Evolutionary conservation across 2,329 filamentous ascomycete species (phyloP).

Genomic region (Triangularia verruculosa): DNA sequence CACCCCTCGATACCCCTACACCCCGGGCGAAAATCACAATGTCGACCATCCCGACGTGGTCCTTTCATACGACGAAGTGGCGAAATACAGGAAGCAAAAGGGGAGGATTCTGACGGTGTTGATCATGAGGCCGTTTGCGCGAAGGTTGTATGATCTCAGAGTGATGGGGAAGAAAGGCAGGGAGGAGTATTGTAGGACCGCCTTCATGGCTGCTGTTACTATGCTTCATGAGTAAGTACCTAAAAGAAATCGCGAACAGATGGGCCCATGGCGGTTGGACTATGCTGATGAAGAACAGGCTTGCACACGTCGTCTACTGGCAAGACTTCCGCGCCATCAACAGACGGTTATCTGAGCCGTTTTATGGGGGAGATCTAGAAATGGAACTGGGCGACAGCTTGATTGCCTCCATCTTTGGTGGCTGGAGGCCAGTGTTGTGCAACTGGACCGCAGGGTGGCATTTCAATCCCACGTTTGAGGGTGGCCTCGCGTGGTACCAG

Average conservation of each 20-base stretch:
- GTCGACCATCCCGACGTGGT: neutral
- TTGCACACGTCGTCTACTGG: constrained; percentile 36
- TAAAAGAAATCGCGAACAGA: no score
- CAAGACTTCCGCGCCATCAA: constrained; percentile 31
- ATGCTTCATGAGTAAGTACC: constrained; percentile 36
- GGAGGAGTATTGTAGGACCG: constrained; percentile 36
- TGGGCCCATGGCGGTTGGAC: neutral
- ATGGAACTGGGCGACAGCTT: constrained; percentile 39
- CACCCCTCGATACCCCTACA: constrained; percentile 31
- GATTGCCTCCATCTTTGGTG: constrained; percentile 35
- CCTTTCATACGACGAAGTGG: neutral
- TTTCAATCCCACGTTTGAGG: constrained; percentile 26
- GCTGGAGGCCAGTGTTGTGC: constrained; percentile 33
- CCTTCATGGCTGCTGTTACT: constrained; percentile 35
- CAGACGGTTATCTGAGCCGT: constrained; percentile 32
- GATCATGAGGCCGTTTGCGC: constrained; percentile 32
- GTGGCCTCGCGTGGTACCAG: constrained; percentile 35
- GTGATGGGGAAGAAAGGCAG: constrained; percentile 22
- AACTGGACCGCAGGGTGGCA: neutral
- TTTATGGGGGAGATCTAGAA: constrained; percentile 36
- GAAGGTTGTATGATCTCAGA: constrained; percentile 29
- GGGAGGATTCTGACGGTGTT: constrained; percentile 30
- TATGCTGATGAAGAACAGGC: constrained; percentile 21
- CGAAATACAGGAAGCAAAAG: neutral
- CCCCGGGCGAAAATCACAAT: neutral